Conservation (phyloP, 2,329 filamentous ascomycete genomes). For the Chaetothyriales sp. region DNA sequence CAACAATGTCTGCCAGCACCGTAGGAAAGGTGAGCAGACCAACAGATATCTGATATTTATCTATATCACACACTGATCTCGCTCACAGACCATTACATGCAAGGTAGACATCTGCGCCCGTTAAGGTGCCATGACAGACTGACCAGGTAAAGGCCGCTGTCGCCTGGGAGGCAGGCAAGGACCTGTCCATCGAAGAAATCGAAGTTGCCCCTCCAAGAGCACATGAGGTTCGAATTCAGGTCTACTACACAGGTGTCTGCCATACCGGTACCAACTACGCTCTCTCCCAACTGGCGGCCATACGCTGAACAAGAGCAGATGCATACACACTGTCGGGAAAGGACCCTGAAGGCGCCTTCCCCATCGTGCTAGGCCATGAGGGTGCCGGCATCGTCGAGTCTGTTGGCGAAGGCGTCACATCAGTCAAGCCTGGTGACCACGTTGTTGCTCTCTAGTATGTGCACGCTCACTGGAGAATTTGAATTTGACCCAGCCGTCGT, state of each 20-base stretch:
- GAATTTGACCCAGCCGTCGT: no score
- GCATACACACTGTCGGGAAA: constrained; percentile 92
- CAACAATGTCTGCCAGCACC: constrained; percentile 2
- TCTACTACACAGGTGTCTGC: constrained; percentile 96
- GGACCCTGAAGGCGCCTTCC: constrained; percentile 90
- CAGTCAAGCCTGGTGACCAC: constrained; percentile 83
- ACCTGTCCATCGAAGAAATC: constrained; percentile 75
- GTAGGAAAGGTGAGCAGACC: constrained; percentile 4
- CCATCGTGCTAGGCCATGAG: constrained; percentile 77
- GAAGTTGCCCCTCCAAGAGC: constrained; percentile 81
- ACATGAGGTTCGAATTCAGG: constrained; percentile 90
- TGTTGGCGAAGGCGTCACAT: constrained; percentile 85
- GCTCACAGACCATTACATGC: constrained; percentile 76
- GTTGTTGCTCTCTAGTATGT: constrained; percentile 75
- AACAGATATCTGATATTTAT: neutral
- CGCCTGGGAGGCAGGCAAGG: constrained; percentile 90
- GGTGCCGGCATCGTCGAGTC: constrained; percentile 87
- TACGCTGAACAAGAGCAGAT: constrained; percentile 36
- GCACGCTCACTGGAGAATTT: no score
- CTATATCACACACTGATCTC: neutral
- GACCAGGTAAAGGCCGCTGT: constrained; percentile 55
- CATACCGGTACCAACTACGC: constrained; percentile 58
- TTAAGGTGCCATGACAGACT: constrained; percentile 1
- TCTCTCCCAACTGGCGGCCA: neutral
- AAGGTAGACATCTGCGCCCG: constrained; percentile 36